Percentiles rank a stretch among this genome's conserved stretches.
Evolutionary conservation across 306 rosid species (phyloP).

Genomic region (Acacia confusa): DNA sequence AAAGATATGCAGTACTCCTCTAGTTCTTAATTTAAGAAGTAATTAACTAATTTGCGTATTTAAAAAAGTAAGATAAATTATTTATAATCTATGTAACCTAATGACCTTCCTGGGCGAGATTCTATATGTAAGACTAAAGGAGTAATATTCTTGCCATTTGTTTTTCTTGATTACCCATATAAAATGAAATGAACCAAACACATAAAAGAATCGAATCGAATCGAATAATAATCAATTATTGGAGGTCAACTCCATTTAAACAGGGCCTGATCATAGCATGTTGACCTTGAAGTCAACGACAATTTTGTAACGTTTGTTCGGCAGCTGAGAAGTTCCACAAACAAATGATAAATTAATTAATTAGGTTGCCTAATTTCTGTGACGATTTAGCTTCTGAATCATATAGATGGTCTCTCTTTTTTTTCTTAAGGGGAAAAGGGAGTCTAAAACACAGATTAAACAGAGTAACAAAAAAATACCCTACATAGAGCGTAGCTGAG

Average conservation of each 20-base stretch:
- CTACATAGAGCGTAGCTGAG: no score
- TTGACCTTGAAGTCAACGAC: background rate
- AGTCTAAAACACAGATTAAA: background rate
- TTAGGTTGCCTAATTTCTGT: background rate
- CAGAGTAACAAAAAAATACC: background rate
- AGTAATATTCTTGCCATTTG: no score
- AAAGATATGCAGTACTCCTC: no score
- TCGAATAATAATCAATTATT: background rate
- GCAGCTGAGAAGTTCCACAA: background rate
- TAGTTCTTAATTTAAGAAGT: no score
- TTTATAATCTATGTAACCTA: no score
- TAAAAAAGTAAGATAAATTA: no score
- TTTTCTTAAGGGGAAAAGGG: background rate
- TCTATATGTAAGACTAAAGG: no score
- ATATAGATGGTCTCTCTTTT: background rate
- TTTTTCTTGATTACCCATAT: no score
- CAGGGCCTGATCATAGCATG: background rate
- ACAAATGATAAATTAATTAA: background rate
- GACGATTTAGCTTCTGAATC: background rate
- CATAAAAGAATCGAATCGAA: background rate
- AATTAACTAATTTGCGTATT: no score
- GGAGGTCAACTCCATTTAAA: background rate
- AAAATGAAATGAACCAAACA: background rate
- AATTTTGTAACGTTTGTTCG: background rate
- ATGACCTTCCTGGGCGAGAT: no score